Conservation (phyloP, 495 filamentous ascomycete species). For the Penicillium turbatum region DNA sequence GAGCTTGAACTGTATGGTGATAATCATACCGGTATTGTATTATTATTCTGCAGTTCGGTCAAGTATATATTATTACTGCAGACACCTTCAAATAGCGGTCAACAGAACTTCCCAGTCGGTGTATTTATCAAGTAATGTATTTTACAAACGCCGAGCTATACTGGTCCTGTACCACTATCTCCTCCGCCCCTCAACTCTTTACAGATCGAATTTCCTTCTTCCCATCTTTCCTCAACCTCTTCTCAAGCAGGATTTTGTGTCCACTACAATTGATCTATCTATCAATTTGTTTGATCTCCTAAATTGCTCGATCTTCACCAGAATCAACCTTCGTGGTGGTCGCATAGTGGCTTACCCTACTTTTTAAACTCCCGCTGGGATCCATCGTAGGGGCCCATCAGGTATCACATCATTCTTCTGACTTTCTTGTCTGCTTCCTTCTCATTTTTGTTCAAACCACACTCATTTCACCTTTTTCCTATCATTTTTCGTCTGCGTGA, state of each 20-base stretch:
- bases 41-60: neutral
- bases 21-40: neutral
- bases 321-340: slow-evolving; percentile 8
- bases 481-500: neutral
- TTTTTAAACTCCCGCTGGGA: slow-evolving; percentile 29
- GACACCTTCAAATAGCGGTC: neutral
- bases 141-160: neutral
- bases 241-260: neutral
- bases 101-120: neutral
- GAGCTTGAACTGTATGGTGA: slow-evolving; percentile 6
- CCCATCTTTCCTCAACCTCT: slow-evolving; percentile 2
- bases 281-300: neutral
- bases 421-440: neutral
- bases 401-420: slow-evolving; percentile 12
- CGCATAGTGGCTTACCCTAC: slow-evolving; percentile 16
- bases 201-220: slow-evolving; percentile 23
- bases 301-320: slow-evolving; percentile 19
- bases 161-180: slow-evolving; percentile 6
- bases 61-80: neutral
- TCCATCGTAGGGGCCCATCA: slow-evolving; percentile 28
- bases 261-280: neutral
- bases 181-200: slow-evolving; percentile 16
- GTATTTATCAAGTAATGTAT: slow-evolving; percentile 6
- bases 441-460: slow-evolving; percentile 3
- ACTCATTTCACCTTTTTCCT: slow-evolving; percentile 6